Percentiles rank a stretch among this genome's conserved stretches.
phyloP scores from a whole-genome alignment of 2,329 filamentous ascomycete genomes.

The Didymella keratinophila region DNA sequence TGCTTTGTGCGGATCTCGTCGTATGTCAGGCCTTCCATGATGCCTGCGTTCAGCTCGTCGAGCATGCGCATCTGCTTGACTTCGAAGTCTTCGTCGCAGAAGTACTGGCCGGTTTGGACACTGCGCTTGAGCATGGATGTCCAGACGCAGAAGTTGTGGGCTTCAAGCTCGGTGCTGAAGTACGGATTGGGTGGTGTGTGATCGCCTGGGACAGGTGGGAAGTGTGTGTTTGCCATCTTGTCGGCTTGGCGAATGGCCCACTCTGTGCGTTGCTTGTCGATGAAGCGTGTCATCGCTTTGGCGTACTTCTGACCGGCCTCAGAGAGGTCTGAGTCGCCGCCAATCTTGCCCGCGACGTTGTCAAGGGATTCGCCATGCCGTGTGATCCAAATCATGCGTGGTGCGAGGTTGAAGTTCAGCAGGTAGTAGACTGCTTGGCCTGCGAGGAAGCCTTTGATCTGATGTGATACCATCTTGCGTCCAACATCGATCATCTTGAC shows the following conservation, averaged over 20 bases:
- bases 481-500: conserved; percentile 99
- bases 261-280: conserved; percentile 77
- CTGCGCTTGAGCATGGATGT: conserved; percentile 95
- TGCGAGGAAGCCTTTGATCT: conserved; percentile 89
- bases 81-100: conserved; percentile 92
- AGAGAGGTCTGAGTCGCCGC: conserved; percentile 86
- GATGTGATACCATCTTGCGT: conserved; percentile 88
- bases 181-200: conserved; percentile 95
- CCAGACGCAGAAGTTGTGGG: conserved; percentile 98
- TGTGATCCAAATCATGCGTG: conserved; percentile 97
- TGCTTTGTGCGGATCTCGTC: conserved; percentile 82
- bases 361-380: conserved; percentile 91
- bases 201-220: conserved; percentile 90
- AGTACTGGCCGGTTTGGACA: conserved; percentile 86
- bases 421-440: conserved; percentile 93
- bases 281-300: conserved; percentile 80
- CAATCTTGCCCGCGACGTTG: conserved; percentile 86
- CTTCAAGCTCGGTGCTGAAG: conserved; percentile 59
- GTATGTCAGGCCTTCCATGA: conserved; percentile 95
- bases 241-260: conserved; percentile 86
- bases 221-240: conserved; percentile 77
- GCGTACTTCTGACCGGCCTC: conserved; percentile 82
- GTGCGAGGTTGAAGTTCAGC: conserved; percentile 94
- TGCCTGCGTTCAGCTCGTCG: conserved; percentile 92
- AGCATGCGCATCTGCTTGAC: conserved; percentile 98